A percentile compares a stretch with the other conserved stretches of the same genome.
Conservation (phyloP, 768 basidiomycete genomes). For the Boletus vermiculosoides region DNA sequence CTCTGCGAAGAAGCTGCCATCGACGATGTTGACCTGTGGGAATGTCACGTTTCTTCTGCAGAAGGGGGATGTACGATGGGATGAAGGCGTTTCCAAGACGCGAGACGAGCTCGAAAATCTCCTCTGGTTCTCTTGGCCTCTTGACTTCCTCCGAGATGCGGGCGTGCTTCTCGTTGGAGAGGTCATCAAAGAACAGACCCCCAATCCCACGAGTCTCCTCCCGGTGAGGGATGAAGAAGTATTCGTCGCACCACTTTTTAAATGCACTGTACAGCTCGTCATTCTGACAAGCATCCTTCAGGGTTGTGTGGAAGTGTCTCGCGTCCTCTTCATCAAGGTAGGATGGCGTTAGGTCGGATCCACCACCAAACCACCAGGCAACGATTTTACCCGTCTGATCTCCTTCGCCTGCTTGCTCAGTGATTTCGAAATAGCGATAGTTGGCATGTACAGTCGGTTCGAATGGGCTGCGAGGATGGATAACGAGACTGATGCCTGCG, state of each 20-base stretch:
- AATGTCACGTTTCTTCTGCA: constrained; percentile 58
- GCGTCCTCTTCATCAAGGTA: constrained; percentile 91
- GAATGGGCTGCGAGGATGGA: constrained; percentile 92
- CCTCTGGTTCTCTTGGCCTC: constrained; percentile 58
- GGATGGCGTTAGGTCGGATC: constrained; percentile 89
- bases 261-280: constrained; percentile 74
- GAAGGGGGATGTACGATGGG: constrained; percentile 88
- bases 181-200: constrained; percentile 96
- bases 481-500: constrained; percentile 86
- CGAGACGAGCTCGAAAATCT: constrained; percentile 76
- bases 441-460: constrained; percentile 95
- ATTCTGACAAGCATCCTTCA: constrained; percentile 73
- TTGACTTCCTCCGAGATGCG: constrained; percentile 47
- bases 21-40: constrained; percentile 68
- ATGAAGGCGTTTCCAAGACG: constrained; percentile 77
- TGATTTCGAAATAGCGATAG: constrained; percentile 96
- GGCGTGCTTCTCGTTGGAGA: constrained; percentile 63
- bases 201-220: constrained; percentile 85
- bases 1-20: constrained; percentile 91
- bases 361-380: constrained; percentile 99
- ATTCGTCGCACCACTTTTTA: constrained; percentile 98
- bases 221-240: constrained; percentile 91
- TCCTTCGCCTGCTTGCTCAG: constrained; percentile 43
- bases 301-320: constrained; percentile 76
- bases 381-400: constrained; percentile 52